Evolutionary conservation across 495 filamentous ascomycete species (phyloP), one percentile per base, ranked within the genome.

Genomic region (Evernia prunastri): DNA sequence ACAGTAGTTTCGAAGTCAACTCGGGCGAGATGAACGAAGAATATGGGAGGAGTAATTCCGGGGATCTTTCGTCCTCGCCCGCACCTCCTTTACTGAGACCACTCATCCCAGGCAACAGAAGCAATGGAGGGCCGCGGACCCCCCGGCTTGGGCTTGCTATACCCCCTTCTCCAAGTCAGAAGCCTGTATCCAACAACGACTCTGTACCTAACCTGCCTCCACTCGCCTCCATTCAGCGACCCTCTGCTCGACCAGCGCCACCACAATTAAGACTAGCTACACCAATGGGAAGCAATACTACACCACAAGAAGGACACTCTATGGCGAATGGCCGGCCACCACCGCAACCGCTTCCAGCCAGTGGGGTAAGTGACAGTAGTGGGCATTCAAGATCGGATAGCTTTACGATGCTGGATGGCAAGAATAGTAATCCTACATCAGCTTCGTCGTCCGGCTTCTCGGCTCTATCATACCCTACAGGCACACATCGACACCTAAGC

Each of bases 131-230:
- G 61, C 76, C 81, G 31, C 81, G 89, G 72, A 79, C 87, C 49
- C 92, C 92, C 27, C 87, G 90, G 69, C 80, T 96, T 57, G 92
- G 91, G 37, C 82, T 96, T 57, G 89, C 91, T 27, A 96, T 96
- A 39, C 92, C 92, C 37, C 87, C 87, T 3, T 93, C 90, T 31
- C 87, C 90, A 54, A 91, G 82, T 76, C 85, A 78, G 61, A 88
- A 91, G 74, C 89, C 91, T 6, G 83, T 82, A 69, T 71, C 76
- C 66, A 73, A 73, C 59, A 78, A 75, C 65, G 54, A 59, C 15
- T 66, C 69, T 62, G 65, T 74, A 23, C 64, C 72, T 33, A 66
- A 70, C n/a, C 71, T 73, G 58, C 71, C 80, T 63, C 74, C 76
- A 40, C 67, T 74, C 20, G 69, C 71, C n/a, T 76, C 75, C 65